phyloP scores from a whole-genome alignment of 306 rosid genomes.

The Vigna nakashimae region DNA sequence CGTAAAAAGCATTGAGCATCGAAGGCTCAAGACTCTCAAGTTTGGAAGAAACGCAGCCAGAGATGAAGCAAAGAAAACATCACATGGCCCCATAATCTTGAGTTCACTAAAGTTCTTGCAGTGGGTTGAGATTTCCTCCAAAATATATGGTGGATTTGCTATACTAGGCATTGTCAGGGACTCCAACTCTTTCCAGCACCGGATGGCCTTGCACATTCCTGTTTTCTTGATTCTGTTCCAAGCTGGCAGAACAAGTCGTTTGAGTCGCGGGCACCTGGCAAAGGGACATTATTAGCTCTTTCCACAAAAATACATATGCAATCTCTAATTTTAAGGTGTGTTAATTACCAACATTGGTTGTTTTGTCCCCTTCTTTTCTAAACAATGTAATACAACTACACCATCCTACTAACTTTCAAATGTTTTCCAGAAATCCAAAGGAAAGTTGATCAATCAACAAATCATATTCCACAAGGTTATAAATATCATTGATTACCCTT shows the following conservation, averaged over 20 bases:
- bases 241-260: conserved; percentile 77
- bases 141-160: conserved; percentile 67
- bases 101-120: conserved; percentile 73
- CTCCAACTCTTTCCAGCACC: conserved; percentile 71
- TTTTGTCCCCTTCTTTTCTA: not conserved
- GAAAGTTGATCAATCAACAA: conserved; percentile 15
- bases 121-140: conserved; percentile 66
- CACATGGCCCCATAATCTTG: conserved; percentile 88
- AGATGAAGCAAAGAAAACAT: conserved; percentile 56
- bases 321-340: conserved; percentile 26
- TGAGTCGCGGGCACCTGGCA: conserved; percentile 67
- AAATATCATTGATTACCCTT: conserved; percentile 1
- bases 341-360: not conserved
- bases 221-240: conserved; percentile 83
- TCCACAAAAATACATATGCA: conserved; percentile 9
- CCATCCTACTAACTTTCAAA: not conserved
- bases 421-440: conserved; percentile 16
- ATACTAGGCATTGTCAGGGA: conserved; percentile 84
- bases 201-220: conserved; percentile 80
- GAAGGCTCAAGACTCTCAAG: conserved; percentile 72
- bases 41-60: conserved; percentile 63
- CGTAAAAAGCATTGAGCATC: conserved; percentile 60
- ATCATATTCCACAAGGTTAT: conserved; percentile 23
- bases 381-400: conserved; percentile 10
- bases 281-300: conserved; percentile 23